Evolutionary conservation across 2,329 filamentous ascomycete species (phyloP), one percentile per base, ranked within the genome.

Genomic region (Chalaropsis ovoidea): DNA sequence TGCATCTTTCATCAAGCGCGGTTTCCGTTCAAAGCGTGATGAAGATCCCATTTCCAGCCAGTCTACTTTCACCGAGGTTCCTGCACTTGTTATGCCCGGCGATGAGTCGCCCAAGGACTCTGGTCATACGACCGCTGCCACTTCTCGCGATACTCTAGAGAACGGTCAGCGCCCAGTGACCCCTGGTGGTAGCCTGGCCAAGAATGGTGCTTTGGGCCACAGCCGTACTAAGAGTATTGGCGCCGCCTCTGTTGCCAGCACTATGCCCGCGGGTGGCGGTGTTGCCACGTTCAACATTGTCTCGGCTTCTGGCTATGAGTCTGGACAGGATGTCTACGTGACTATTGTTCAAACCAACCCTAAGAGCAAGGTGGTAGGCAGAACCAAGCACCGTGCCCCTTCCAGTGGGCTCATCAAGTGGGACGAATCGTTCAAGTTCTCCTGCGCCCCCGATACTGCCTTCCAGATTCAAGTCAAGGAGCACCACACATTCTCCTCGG

Each of bases 331-430:
- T 72, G 77, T 96, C n/a, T 91, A 90, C 71, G 83, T 95, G 61
- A 77, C 83, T 67, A 77, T 96, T 70, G 86, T 84, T 65, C 84
- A 89, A 70, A 73, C 89, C 42, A 78, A 80, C 2, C 76, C 84
- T 60, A 92, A 88, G 75, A 82, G 79, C 62, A 96, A 94, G 77
- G 83, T 88, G 58, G 79, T 99, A 58, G 86, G 92, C 77, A 96
- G 97, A 79, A 96, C 92, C 24, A 95, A 96, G 74, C 88, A 94
- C 69, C 83, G 89, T 77, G 96, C 96, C 75, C 82, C 86, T 0
- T 77, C 82, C 2, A 78, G 78, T 0, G 89, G 88, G 1, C 77
- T 80, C 2, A 82, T 89, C 68, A 80, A 78, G 19, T 95, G 85
- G 74, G 86, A 90, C 69, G 90, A 95, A 74, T 86, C 84, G 0